A percentile compares a stretch with the other conserved stretches of the same genome.
These are phyloP conservation scores for Penicillium lagena DNA, from an alignment of 495 filamentous ascomycete species.

Conservation along the genomic window DNA sequence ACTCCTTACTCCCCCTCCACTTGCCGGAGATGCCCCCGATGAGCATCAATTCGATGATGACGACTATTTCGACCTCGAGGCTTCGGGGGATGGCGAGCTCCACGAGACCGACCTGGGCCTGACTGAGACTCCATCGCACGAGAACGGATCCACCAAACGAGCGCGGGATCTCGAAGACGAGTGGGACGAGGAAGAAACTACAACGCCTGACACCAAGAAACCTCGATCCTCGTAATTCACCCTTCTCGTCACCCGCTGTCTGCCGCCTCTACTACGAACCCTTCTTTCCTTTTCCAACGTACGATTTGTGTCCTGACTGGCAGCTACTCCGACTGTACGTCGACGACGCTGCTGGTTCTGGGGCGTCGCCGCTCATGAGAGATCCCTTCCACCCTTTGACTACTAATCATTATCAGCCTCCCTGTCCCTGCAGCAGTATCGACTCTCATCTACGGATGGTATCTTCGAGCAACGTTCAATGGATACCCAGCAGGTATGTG, in stretches of 20 bases:
- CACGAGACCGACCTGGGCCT: slow-evolving; percentile 14
- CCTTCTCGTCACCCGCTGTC: background rate
- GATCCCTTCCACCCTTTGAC: too few species aligned
- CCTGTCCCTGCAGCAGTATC: slow-evolving; percentile 3
- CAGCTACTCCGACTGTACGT: too few species aligned
- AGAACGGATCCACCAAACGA: slow-evolving; percentile 18
- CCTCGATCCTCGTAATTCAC: slow-evolving; percentile 19
- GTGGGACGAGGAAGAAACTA: slow-evolving; percentile 15
- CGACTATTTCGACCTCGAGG: slow-evolving; percentile 13
- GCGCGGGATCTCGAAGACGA: slow-evolving; percentile 28
- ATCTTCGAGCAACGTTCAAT: background rate
- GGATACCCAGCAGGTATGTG: slow-evolving; percentile 14
- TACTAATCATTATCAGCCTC: slow-evolving; percentile 7
- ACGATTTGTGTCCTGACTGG: too few species aligned
- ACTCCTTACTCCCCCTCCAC: background rate
- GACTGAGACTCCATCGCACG: slow-evolving; percentile 9
- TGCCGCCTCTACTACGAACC: background rate
- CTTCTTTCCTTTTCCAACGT: background rate
- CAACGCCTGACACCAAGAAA: slow-evolving; percentile 20
- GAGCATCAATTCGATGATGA: slow-evolving; percentile 18
- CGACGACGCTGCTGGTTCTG: background rate
- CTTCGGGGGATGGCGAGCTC: slow-evolving; percentile 12
- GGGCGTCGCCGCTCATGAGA: too few species aligned
- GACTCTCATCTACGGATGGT: background rate
- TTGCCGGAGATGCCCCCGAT: slow-evolving; percentile 1